Percentiles rank a stretch among this genome's conserved stretches.
phyloP scores from a whole-genome alignment of 2,329 filamentous ascomycete genomes.

The Didymella segeticola region DNA sequence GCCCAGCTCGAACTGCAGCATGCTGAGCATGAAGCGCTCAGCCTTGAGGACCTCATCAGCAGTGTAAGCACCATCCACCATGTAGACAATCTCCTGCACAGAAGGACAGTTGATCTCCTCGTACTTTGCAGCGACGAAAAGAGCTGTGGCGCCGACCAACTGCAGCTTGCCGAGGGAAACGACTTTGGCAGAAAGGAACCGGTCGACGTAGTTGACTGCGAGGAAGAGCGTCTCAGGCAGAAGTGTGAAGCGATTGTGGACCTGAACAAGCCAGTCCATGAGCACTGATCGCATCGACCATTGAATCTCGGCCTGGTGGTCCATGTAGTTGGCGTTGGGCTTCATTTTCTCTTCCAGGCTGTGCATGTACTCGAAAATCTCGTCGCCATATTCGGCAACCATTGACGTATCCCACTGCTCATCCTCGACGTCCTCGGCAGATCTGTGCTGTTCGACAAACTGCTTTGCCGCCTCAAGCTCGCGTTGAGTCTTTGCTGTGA shows the following conservation, averaged over 20 bases:
- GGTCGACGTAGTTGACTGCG: constrained; percentile 95
- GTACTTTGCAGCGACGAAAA: constrained; percentile 96
- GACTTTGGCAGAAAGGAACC: constrained; percentile 92
- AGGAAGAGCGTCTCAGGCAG: constrained; percentile 95
- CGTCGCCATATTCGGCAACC: constrained; percentile 95
- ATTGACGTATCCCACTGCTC: constrained; percentile 94
- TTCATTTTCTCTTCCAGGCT: constrained; percentile 87
- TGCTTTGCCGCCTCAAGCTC: constrained; percentile 74
- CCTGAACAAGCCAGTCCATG: constrained; percentile 98
- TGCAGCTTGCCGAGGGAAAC: constrained; percentile 95
- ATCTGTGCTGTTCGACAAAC: constrained; percentile 70
- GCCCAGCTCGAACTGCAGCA: constrained; percentile 93
- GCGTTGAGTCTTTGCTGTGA: constrained; percentile 70
- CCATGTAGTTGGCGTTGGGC: constrained; percentile 94
- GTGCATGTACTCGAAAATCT: constrained; percentile 93
- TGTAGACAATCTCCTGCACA: constrained; percentile 93
- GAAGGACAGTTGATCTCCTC: constrained; percentile 99
- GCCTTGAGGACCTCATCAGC: constrained; percentile 94
- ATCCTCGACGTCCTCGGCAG: constrained; percentile 80
- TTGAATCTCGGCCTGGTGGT: constrained; percentile 93
- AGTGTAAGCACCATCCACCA: constrained; percentile 93
- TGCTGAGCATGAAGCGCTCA: constrained; percentile 96
- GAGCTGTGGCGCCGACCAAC: constrained; percentile 92
- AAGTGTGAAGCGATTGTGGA: constrained; percentile 88
- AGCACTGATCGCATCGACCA: constrained; percentile 98